phyloP scores from a whole-genome alignment of 2,329 filamentous ascomycete species.

The Colletotrichum sansevieriae region DNA sequence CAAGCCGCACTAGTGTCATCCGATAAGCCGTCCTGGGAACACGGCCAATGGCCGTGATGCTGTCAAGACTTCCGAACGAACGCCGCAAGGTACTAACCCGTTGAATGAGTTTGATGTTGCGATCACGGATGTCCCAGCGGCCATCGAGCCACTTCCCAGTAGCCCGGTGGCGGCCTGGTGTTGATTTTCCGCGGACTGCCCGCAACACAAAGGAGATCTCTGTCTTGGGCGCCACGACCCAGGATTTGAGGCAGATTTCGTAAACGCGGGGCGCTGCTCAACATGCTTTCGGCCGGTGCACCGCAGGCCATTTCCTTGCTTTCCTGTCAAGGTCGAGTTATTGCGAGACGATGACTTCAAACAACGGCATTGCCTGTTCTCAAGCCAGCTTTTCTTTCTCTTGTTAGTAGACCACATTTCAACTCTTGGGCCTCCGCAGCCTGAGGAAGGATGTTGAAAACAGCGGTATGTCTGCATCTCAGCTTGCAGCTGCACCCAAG shows the following conservation, averaged over 20 bases:
- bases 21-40: slow-evolving; percentile 34
- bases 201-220: slow-evolving; percentile 37
- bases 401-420: slow-evolving; percentile 1
- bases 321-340: slow-evolving; percentile 29
- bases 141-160: slow-evolving; percentile 28
- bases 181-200: slow-evolving; percentile 32
- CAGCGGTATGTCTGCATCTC: not conserved
- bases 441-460: slow-evolving; percentile 1
- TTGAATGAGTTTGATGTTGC: not conserved
- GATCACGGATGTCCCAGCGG: slow-evolving; percentile 7
- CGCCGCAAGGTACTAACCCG: slow-evolving; percentile 32
- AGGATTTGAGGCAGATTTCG: slow-evolving; percentile 2
- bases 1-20: slow-evolving; percentile 35
- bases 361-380: not conserved
- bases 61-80: slow-evolving; percentile 36
- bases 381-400: not conserved
- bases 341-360: slow-evolving; percentile 33
- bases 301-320: slow-evolving; percentile 23
- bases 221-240: slow-evolving; percentile 35
- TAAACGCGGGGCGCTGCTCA: slow-evolving; percentile 19
- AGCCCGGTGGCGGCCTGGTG: slow-evolving; percentile 12
- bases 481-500: slow-evolving; percentile 15
- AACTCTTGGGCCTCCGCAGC: not conserved
- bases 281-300: slow-evolving; percentile 35
- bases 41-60: slow-evolving; percentile 35